These are phyloP conservation scores for Moesziomyces antarcticus DNA, from an alignment of 1,284 basidiomycete genomes.

Conservation along the genomic window DNA sequence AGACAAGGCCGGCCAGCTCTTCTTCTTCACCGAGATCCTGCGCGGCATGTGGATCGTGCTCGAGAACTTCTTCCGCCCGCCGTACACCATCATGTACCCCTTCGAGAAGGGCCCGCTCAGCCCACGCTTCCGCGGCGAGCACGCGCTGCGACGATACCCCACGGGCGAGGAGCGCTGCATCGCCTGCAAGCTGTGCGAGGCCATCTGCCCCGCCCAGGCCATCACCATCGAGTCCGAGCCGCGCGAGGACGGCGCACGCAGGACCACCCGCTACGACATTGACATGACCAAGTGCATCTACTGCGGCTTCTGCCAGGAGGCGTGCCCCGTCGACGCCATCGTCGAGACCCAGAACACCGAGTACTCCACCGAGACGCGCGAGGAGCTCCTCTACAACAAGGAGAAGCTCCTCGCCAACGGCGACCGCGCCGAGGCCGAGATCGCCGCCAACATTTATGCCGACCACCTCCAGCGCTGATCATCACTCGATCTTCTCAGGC, in stretches of 20 bases:
- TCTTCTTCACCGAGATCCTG: slow-evolving; percentile 99
- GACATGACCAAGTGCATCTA: slow-evolving; percentile 78
- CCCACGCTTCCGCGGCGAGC: slow-evolving; percentile 98
- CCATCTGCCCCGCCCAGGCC: slow-evolving; percentile 98
- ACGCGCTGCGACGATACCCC: slow-evolving; percentile 96
- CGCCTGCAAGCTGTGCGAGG: slow-evolving; percentile 97
- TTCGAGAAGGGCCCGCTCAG: slow-evolving; percentile 94
- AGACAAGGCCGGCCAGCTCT: slow-evolving; percentile 94
- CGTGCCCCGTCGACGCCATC: slow-evolving; percentile 99
- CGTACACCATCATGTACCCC: slow-evolving; percentile 89
- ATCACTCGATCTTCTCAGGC: background rate
- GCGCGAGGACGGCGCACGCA: slow-evolving; percentile 90
- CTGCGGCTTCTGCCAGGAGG: slow-evolving; percentile 75
- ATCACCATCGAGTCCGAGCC: slow-evolving; percentile 99
- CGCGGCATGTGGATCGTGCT: slow-evolving; percentile 99
- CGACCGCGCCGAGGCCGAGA: slow-evolving; percentile 92
- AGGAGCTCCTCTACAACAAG: slow-evolving; percentile 99
- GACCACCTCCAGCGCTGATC: slow-evolving; percentile 64
- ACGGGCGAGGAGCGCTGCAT: slow-evolving; percentile 99
- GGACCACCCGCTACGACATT: slow-evolving; percentile 98
- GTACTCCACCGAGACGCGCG: slow-evolving; percentile 95
- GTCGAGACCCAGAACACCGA: slow-evolving; percentile 79
- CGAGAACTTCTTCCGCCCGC: slow-evolving; percentile 96
- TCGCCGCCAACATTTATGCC: slow-evolving; percentile 65
- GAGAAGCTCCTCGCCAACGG: slow-evolving; percentile 91